Conservation (phyloP, 208 protist species). For the Leishmania lainsoni region DNA sequence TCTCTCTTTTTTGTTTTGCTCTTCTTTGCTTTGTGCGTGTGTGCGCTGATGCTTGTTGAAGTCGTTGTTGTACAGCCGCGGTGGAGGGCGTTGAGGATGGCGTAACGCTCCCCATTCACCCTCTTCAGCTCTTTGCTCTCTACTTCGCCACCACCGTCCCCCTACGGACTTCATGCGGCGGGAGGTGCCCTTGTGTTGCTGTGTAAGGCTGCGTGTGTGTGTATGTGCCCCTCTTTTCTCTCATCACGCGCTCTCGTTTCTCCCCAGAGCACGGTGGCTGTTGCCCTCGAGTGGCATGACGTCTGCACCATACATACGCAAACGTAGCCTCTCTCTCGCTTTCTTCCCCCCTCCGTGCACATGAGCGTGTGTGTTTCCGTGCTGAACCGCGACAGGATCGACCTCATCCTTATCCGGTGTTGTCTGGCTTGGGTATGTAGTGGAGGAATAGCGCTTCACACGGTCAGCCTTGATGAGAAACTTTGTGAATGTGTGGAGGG, state of each 20-base stretch:
- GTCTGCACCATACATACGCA: background rate
- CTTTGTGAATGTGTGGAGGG: background rate
- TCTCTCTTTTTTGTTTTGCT: background rate
- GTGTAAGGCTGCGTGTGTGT: background rate
- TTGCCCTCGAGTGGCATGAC: background rate
- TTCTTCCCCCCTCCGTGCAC: too few relatives aligned
- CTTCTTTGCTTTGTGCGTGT: background rate
- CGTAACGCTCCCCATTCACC: background rate
- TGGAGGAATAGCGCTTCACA: background rate
- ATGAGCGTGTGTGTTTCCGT: background rate
- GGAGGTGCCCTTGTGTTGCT: background rate
- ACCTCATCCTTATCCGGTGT: background rate
- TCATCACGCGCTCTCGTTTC: background rate
- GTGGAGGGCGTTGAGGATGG: background rate
- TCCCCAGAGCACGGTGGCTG: background rate
- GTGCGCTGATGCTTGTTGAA: background rate
- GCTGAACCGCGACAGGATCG: slow-evolving; percentile 1
- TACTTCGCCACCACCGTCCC: background rate
- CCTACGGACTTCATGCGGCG: background rate
- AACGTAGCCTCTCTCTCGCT: background rate
- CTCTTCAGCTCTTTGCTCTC: background rate
- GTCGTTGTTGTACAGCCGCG: too few relatives aligned
- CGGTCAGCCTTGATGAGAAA: background rate
- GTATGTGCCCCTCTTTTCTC: background rate
- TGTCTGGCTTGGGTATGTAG: background rate